Base-by-base conservation (phyloP, 164 flowering plant species). In the Warburgia ugandensis region DNA sequence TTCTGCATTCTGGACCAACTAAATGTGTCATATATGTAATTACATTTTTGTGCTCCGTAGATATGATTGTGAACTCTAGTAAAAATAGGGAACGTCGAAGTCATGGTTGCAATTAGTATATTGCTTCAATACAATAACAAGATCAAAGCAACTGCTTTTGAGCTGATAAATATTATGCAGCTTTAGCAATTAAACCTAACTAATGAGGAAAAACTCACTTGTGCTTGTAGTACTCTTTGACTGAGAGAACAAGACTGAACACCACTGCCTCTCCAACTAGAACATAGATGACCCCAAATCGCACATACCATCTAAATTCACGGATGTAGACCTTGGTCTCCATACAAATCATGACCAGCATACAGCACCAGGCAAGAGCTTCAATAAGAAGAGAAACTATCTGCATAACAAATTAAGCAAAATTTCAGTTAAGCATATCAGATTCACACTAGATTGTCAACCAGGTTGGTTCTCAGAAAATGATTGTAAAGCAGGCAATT, bases 271-370 rank as follows among this genome's bases (percentile, higher is more conserved):
- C 89, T 47, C 94, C 99, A 1, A 92, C 74, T 63, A 92, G 61
- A 55, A 73, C 71, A 74, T 86, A 92, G 23, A 86, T 52, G 23
- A 88, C 73, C 10, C 77, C 95, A 64, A 92, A 92, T 29, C 99
- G 77, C 16, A 88, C 78, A 64, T 70, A 82, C 99, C 99, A 92
- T 21, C 99, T 81, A 29, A 81, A 67, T 51, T 92, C 99, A 22
- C 66, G 59, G 47, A 92, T 73, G 66, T 92, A 92, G 48, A 81
- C 67, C 58, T 71, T 83, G 19, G 86, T 86, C 70, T 92, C 99
- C 19, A 89, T 35, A 29, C 50, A 67, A 64, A 71, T 58, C 95
- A 92, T 68, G 30, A 80, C 67, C 51, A 92, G 61, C 80, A 84
- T 66, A 40, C 75, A 68, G 68, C 78, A 66, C 99, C 99, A 92